A percentile compares a stretch with the other conserved stretches of the same genome.
These are phyloP conservation scores for Echinochloa phyllopogon DNA, from an alignment of 176 grass and related monocot species.

Conservation along the genomic window DNA sequence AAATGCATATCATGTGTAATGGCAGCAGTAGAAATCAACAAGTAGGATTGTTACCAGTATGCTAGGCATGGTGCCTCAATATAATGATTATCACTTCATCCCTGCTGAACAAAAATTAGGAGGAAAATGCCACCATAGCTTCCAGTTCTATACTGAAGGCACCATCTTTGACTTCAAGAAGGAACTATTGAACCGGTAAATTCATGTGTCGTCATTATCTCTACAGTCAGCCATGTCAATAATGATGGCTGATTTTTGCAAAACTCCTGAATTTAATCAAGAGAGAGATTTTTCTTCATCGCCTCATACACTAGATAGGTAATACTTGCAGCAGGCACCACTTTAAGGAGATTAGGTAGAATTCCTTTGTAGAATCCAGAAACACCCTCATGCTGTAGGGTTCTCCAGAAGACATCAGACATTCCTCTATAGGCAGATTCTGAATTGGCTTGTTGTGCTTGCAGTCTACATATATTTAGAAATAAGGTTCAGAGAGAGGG, in stretches of 20 bases:
- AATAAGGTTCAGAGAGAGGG: conserved; percentile 33
- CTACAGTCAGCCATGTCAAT: conserved; percentile 81
- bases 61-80: conserved; percentile 37
- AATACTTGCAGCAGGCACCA: conserved; percentile 97
- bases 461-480: conserved; percentile 77
- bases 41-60: conserved; percentile 48
- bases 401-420: conserved; percentile 94
- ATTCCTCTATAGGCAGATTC: conserved; percentile 80
- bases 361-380: conserved; percentile 97
- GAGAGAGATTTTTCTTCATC: conserved; percentile 94
- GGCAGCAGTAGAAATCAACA: conserved; percentile 2
- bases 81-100: conserved; percentile 50
- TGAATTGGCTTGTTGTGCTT: conserved; percentile 84
- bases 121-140: conserved; percentile 41
- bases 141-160: conserved; percentile 58
- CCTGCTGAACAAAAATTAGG: conserved; percentile 47
- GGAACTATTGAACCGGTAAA: conserved; percentile 70
- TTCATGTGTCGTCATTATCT: conserved; percentile 79
- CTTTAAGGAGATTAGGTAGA: conserved; percentile 96
- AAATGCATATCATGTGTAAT: conserved; percentile 36
- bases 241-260: conserved; percentile 55
- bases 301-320: conserved; percentile 92
- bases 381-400: conserved; percentile 78
- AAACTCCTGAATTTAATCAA: conserved; percentile 72
- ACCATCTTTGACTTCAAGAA: conserved; percentile 53